Percentiles rank a stretch among this genome's conserved stretches.
Conservation (phyloP, 345 rosid species). For the Isatis tinctoria region DNA sequence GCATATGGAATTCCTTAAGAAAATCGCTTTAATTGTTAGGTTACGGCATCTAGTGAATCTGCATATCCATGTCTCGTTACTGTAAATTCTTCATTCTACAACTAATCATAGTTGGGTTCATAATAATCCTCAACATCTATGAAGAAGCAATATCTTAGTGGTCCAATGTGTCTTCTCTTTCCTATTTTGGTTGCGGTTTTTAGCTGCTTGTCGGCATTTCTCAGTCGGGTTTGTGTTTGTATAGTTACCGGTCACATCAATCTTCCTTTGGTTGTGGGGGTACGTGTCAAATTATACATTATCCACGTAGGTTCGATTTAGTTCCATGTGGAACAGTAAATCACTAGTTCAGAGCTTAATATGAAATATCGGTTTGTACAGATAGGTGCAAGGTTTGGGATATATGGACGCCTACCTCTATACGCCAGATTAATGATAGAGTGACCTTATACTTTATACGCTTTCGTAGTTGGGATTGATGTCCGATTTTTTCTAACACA, state of each 20-base stretch:
- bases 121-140: neutral
- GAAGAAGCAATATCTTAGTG: neutral
- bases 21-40: neutral
- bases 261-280: neutral
- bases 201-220: neutral
- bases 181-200: neutral
- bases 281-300: neutral
- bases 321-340: neutral
- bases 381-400: slow-evolving; percentile 3
- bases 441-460: neutral
- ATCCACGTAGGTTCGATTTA: neutral
- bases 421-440: slow-evolving; percentile 5
- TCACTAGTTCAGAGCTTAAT: neutral
- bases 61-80: neutral
- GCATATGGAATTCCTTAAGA: neutral
- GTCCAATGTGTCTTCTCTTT: neutral
- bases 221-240: neutral
- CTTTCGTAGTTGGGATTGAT: slow-evolving; percentile 3
- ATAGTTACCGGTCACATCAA: neutral
- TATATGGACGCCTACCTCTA: neutral
- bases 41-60: slow-evolving; percentile 1
- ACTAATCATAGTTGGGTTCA: neutral
- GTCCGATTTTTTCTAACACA: slow-evolving; percentile 1
- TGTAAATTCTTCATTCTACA: neutral
- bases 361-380: neutral